Evolutionary conservation across 2,329 filamentous ascomycete species (phyloP).

Genomic region (Fusarium sp.): DNA sequence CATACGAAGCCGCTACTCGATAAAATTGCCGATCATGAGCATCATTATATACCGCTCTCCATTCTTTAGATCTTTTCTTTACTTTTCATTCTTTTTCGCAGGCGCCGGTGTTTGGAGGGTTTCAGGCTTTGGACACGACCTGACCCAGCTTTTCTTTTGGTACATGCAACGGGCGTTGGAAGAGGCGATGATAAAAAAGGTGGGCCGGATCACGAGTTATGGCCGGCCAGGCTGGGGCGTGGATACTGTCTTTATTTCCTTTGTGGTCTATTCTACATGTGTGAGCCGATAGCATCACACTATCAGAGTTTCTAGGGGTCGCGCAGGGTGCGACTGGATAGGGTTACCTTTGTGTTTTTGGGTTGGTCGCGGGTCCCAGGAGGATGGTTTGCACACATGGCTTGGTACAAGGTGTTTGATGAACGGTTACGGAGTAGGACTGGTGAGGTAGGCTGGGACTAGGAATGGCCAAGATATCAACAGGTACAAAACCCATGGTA

Average conservation of each 20-base stretch:
- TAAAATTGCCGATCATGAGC: conserved; percentile 45
- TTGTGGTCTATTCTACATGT: conserved; percentile 21
- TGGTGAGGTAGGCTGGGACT: conserved; percentile 13
- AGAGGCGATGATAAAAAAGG: conserved; percentile 38
- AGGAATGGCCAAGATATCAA: conserved; percentile 23
- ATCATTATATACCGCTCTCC: conserved; percentile 34
- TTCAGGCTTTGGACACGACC: conserved; percentile 25
- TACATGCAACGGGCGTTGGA: conserved; percentile 39
- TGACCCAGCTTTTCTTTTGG: conserved; percentile 27
- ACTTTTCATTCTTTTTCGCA: conserved; percentile 28
- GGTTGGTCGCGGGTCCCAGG: conserved; percentile 27
- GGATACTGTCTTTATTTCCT: conserved; percentile 17
- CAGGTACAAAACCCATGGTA: conserved; percentile 9
- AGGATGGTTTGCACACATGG: conserved; percentile 24
- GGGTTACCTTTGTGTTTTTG: conserved; percentile 24
- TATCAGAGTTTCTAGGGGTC: conserved; percentile 17
- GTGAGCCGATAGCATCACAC: conserved; percentile 18
- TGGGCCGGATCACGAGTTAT: conserved; percentile 32
- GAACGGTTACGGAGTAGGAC: conserved; percentile 24
- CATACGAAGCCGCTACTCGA: conserved; percentile 66
- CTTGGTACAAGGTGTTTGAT: conserved; percentile 23
- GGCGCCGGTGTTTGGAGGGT: conserved; percentile 39
- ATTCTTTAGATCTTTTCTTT: conserved; percentile 31
- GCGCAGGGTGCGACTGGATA: conserved; percentile 23
- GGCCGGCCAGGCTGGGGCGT: conserved; percentile 28